Conservation (phyloP, 2,329 filamentous ascomycete genomes). For the Diaporthe australafricana region DNA sequence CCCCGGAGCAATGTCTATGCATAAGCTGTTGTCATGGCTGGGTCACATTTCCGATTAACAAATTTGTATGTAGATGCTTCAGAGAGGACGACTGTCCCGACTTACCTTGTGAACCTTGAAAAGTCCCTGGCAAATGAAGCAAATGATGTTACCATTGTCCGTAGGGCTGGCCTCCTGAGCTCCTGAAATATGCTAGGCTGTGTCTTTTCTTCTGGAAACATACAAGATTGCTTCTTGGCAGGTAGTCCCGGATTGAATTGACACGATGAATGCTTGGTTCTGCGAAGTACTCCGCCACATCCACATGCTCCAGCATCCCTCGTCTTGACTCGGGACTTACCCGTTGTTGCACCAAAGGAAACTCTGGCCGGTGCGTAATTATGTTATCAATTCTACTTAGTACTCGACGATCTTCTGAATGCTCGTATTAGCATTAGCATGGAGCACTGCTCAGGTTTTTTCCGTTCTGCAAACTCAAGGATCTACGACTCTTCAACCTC, state of each 20-base stretch:
- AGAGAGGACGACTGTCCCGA: not conserved
- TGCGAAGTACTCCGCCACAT: not conserved
- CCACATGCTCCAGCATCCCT: not conserved
- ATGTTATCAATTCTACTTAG: not conserved
- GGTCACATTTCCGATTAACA: not conserved
- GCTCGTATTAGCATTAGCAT: not conserved
- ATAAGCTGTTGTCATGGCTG: not conserved
- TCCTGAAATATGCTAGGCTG: not conserved
- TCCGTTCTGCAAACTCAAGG: not conserved
- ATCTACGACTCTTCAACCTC: too few relatives aligned
- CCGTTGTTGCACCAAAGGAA: not conserved
- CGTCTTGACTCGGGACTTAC: constrained; percentile 6
- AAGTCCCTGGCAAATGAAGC: not conserved
- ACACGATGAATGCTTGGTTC: not conserved
- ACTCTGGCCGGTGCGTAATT: not conserved
- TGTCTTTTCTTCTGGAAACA: not conserved
- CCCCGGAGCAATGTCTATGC: too few relatives aligned
- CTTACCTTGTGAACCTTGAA: not conserved
- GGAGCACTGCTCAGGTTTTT: not conserved
- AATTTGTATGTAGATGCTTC: not conserved
- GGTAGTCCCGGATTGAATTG: not conserved
- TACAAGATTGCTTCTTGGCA: not conserved
- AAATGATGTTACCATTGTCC: not conserved
- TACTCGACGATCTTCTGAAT: not conserved
- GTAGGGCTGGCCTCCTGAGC: constrained; percentile 1